Conservation (phyloP, 192 early-diverging fungal species). For the Backusella westeae region DNA sequence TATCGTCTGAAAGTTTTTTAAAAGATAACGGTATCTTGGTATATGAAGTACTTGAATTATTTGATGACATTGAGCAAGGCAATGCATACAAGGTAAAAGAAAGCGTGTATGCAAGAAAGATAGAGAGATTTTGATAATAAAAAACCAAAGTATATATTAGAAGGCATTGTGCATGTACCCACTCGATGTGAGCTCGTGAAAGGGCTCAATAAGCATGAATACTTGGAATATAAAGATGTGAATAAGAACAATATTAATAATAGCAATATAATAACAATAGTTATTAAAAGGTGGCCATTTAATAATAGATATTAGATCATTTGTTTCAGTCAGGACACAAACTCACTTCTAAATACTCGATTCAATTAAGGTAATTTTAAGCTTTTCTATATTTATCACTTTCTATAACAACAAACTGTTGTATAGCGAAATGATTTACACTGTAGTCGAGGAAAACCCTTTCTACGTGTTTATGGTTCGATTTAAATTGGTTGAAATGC, state of each 20-base stretch:
- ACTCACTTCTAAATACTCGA: slow-evolving; percentile 8
- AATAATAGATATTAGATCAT: slow-evolving; percentile 13
- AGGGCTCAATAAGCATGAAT: background rate
- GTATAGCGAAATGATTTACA: slow-evolving; percentile 31
- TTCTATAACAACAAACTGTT: background rate
- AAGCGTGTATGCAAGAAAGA: background rate
- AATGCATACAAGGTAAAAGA: slow-evolving; percentile 7
- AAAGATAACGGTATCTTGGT: background rate
- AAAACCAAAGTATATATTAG: slow-evolving; percentile 15
- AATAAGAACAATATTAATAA: background rate
- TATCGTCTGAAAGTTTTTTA: slow-evolving; percentile 3
- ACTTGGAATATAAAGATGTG: slow-evolving; percentile 16
- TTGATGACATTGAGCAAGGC: slow-evolving; percentile 14
- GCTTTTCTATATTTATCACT: background rate
- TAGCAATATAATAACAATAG: background rate
- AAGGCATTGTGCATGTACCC: slow-evolving; percentile 21
- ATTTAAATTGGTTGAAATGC: slow-evolving; percentile 27
- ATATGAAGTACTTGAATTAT: slow-evolving; percentile 6
- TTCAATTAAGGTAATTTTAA: slow-evolving; percentile 22
- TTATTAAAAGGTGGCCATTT: background rate
- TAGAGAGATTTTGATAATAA: background rate
- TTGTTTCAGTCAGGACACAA: slow-evolving; percentile 11
- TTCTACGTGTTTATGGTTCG: slow-evolving; percentile 16
- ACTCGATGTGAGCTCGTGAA: slow-evolving; percentile 16
- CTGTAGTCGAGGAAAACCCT: slow-evolving; percentile 20